Base-by-base conservation (phyloP, 805 yeast genomes). In the Cyberlindnera euphorbiiphila region DNA sequence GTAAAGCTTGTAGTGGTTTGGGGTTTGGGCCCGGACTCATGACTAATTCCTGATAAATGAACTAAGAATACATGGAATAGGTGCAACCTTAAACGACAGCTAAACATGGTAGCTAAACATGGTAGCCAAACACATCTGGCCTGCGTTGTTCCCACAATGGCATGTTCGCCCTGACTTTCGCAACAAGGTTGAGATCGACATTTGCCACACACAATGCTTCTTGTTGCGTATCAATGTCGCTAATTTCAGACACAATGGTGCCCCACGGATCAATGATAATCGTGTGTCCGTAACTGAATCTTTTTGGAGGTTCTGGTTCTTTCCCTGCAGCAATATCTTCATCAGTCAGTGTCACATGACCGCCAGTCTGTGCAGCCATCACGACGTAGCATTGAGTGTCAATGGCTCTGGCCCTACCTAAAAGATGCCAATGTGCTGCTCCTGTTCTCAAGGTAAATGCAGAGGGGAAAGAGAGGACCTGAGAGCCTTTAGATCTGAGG, bases 391-490 rank as follows among this genome's bases (percentile, higher is more conserved):
- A 69, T 60, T 93, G 98, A 2, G 91, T 74, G 55, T 89, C 96
- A 10, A 91, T 72, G 4, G 98, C 98, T 32, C 97, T 66, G 0
- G 95, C 82, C 19, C 77, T 68, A 2, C 86, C 96, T 35, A 91
- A 65, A 1, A 75, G 59, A 36, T 78, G 78, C 95, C 97, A 91
- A 54, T 91, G 98, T 1, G 91, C 86, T 35, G 77, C 77, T 1
- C 98, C 98, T 0, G 98, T 91, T 46, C 80, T 78, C 56, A 84
- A 74, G 0, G 96, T 93, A 69, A 94, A 93, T 0, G 98, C 98
- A 18, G 94, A 81, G 0, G 98, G 98, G 51, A 68, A 91, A 3
- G 91, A 74, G 26, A 91, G 50, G 16, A 91, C 65, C 41, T 85
- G 72, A 1, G 96, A 95, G 4, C 96, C 95, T 36, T 63, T 50